A percentile compares a stretch with the other conserved stretches of the same genome.
phyloP scores from a whole-genome alignment of 2,329 filamentous ascomycete genomes.

The Colletotrichum eremochloae region DNA sequence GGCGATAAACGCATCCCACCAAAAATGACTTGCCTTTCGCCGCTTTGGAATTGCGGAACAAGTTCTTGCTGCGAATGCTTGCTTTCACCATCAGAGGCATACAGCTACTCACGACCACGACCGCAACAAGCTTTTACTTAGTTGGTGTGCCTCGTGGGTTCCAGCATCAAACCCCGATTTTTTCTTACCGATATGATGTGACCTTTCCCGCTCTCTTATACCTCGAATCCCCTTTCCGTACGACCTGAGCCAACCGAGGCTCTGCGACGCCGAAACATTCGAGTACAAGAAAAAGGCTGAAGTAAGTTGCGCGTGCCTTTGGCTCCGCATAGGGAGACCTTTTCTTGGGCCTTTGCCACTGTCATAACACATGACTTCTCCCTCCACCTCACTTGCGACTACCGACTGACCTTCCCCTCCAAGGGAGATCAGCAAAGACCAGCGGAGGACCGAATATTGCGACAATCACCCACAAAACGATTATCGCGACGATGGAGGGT shows the following conservation, averaged over 20 bases:
- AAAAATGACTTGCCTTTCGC: constrained; percentile 23
- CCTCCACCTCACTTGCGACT: constrained; percentile 12
- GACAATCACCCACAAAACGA: constrained; percentile 2
- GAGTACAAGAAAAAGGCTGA: constrained; percentile 34
- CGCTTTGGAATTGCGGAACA: constrained; percentile 14
- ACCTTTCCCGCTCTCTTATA: constrained; percentile 32
- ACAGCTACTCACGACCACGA: constrained; percentile 14
- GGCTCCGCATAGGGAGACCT: constrained; percentile 7
- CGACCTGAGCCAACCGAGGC: constrained; percentile 43
- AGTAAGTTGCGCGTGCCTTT: constrained; percentile 30
- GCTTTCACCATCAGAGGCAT: constrained; percentile 19
- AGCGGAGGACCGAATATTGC: constrained; percentile 26
- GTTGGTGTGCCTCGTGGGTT: constrained; percentile 31
- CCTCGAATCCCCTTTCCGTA: constrained; percentile 42
- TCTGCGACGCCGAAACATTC: constrained; percentile 42
- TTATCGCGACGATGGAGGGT: constrained; percentile 76
- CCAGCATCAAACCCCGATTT: constrained; percentile 11
- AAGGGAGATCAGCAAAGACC: constrained; percentile 33
- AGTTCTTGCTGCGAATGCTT: constrained; percentile 21
- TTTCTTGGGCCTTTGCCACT: constrained; percentile 11
- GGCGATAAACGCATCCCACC: constrained; percentile 24
- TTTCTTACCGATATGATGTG: constrained; percentile 43
- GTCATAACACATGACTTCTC: neutral
- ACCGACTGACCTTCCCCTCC: constrained; percentile 5
- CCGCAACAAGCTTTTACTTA: constrained; percentile 13